Percentiles rank a stretch among this genome's conserved stretches.
These are phyloP conservation scores for Pulveroboletus sp. DNA, from an alignment of 768 basidiomycete genomes.

Conservation along the genomic window DNA sequence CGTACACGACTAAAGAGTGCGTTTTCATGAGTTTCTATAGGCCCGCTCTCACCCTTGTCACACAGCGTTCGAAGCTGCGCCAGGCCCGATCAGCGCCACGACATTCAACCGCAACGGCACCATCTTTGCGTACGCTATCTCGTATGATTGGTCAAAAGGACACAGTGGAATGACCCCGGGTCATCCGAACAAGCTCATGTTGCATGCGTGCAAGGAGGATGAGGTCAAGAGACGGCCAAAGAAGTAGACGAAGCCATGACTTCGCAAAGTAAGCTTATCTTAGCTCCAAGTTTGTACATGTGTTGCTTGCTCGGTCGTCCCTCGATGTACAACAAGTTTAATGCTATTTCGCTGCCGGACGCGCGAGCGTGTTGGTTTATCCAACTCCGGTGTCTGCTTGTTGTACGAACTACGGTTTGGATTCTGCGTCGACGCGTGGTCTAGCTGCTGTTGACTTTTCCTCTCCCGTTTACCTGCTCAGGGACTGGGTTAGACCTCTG, in stretches of 20 bases:
- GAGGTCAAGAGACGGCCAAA: constrained; percentile 68
- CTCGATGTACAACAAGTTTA: constrained; percentile 14
- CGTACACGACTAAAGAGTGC: constrained; percentile 88
- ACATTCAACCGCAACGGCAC: constrained; percentile 84
- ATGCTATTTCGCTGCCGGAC: constrained; percentile 4
- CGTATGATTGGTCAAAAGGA: constrained; percentile 94
- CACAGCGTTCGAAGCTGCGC: constrained; percentile 66
- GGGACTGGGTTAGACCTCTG: too few species aligned
- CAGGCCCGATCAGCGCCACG: constrained; percentile 74
- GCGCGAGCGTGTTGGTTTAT: too few species aligned
- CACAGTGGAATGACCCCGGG: constrained; percentile 76
- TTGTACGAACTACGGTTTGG: too few species aligned
- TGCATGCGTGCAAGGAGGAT: constrained; percentile 84
- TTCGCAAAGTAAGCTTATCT: constrained; percentile 1
- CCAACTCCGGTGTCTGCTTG: too few species aligned
- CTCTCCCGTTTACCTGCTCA: too few species aligned
- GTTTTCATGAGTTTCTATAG: neutral
- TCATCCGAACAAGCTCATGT: constrained; percentile 72
- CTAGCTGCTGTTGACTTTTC: too few species aligned
- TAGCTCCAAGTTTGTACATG: neutral
- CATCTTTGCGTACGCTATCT: constrained; percentile 89
- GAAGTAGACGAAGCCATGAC: constrained; percentile 19
- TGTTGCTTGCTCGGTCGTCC: constrained; percentile 4
- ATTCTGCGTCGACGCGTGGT: too few species aligned
- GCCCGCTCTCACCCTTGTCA: constrained; percentile 1